Evolutionary conservation across 371 early-diverging fungal species (phyloP), one percentile per base, ranked within the genome.

Genomic region (Syncephalastrum sp.): DNA sequence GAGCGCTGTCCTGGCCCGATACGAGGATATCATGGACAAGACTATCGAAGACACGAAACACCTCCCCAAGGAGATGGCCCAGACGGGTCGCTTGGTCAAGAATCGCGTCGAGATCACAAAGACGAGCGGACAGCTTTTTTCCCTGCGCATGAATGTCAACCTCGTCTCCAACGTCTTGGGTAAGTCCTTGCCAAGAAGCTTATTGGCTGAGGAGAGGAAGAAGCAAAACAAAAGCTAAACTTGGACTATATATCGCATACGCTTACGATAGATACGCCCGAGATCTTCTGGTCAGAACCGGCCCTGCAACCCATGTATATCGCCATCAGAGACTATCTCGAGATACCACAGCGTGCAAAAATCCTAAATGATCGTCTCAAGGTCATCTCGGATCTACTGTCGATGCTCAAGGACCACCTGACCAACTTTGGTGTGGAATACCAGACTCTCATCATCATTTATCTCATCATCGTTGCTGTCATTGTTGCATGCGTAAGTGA

Each of bases 321-420:
- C 50, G 81, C 81, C 6, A 78, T 78, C 15, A 45, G 77, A 69
- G 82, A 76, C 25, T 85, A 85, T 59, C 72, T 93, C 10, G 94
- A 93, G 63, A 90, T 93, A 55, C 79, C 88, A 23, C 93, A 92
- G 62, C 82, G 93, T 13, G 86, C 85, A n/a, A 86, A 91, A 58
- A 79, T 93, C 23, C 59, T 93, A 64, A 93, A 93, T 57, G 92
- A 93, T 53, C 79, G 93, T 29, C 79, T 89, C 49, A 72, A 76
- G 14, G 92, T 93, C 3, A 89, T 93, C 55, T 85, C 89, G 38
- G 93, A 93, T 60, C 57, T 93, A 56, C 64, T 93, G 50, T 89
- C 90, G 38, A 92, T 93, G 91, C 75, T 93, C 14, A 83, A 87
- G 54, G 89, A 91, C 23, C 91, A 93, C 55, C 64, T 85, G 53